These are phyloP conservation scores for Saccharomyces hybrid DNA, from an alignment of 1,139 yeast genomes.

Conservation along the genomic window DNA sequence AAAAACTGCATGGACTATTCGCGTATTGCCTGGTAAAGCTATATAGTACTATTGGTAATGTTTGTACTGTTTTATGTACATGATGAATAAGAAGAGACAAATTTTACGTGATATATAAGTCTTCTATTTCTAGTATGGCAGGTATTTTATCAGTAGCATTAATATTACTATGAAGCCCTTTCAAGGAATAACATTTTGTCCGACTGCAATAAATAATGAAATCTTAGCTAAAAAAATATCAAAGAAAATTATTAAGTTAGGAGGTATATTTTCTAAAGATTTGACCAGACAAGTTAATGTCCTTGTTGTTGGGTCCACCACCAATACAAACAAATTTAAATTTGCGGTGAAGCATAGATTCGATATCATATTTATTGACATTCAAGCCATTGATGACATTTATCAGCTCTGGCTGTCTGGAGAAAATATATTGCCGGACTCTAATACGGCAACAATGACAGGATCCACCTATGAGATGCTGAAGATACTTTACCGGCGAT, in stretches of 20 bases:
- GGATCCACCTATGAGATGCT: conserved; percentile 13
- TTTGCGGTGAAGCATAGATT: conserved; percentile 24
- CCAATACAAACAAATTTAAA: conserved; percentile 23
- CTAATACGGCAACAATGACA: conserved; percentile 4
- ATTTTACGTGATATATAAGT: neutral
- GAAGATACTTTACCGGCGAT: conserved; percentile 14
- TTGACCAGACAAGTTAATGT: conserved; percentile 26
- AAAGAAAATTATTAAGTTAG: conserved; percentile 26
- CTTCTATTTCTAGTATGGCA: neutral
- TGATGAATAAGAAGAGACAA: neutral
- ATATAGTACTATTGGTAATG: neutral
- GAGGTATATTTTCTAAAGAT: conserved; percentile 27
- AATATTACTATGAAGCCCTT: conserved; percentile 22
- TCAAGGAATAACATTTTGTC: conserved; percentile 27
- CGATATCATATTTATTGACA: conserved; percentile 24
- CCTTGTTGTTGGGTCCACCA: conserved; percentile 20
- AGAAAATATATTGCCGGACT: conserved; percentile 20
- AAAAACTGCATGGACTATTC: neutral
- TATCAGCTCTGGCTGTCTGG: conserved; percentile 29
- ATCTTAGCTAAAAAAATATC: conserved; percentile 14
- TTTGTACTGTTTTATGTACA: neutral
- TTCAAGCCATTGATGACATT: conserved; percentile 16
- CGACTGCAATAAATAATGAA: conserved; percentile 24
- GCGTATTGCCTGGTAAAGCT: neutral
- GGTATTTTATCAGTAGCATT: neutral